These are phyloP conservation scores for Talaromyces verruculosus DNA, from an alignment of 2,329 filamentous ascomycete genomes.

Conservation along the genomic window DNA sequence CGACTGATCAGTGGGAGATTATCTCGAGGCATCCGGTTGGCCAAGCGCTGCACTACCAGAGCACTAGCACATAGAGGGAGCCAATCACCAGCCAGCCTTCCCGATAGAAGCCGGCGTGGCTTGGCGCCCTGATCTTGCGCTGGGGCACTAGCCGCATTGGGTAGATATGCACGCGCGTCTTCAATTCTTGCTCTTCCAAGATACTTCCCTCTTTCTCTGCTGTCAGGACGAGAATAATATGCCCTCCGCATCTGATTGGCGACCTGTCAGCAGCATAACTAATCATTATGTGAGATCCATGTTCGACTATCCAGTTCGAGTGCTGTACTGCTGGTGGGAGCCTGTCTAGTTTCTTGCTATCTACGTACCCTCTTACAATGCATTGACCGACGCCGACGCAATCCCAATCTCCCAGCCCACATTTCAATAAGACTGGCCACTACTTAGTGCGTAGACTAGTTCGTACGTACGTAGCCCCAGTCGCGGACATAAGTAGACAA, in stretches of 20 bases:
- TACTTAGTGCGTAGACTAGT: not conserved
- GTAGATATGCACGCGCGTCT: conserved; percentile 5
- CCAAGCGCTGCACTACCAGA: too few species aligned
- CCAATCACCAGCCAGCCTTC: not conserved
- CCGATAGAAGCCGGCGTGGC: not conserved
- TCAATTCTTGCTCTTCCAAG: not conserved
- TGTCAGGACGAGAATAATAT: not conserved
- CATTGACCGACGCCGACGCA: not conserved
- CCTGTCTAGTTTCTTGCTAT: not conserved
- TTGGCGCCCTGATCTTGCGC: not conserved
- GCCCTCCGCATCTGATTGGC: not conserved
- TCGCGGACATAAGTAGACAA: not conserved
- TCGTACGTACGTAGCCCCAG: not conserved
- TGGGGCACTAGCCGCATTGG: not conserved
- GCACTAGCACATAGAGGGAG: too few species aligned
- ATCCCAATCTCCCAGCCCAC: not conserved
- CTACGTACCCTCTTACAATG: not conserved
- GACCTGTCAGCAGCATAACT: not conserved
- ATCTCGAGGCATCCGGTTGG: not conserved
- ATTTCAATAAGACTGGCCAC: not conserved
- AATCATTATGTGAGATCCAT: not conserved
- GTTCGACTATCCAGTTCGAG: not conserved
- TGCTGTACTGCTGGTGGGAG: not conserved
- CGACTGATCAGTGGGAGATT: not conserved
- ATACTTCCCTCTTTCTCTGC: too few species aligned